A percentile compares a stretch with the other conserved stretches of the same genome.
Evolutionary conservation across 495 filamentous ascomycete genomes (phyloP).

Genomic region (Trichoderma parareesei): DNA sequence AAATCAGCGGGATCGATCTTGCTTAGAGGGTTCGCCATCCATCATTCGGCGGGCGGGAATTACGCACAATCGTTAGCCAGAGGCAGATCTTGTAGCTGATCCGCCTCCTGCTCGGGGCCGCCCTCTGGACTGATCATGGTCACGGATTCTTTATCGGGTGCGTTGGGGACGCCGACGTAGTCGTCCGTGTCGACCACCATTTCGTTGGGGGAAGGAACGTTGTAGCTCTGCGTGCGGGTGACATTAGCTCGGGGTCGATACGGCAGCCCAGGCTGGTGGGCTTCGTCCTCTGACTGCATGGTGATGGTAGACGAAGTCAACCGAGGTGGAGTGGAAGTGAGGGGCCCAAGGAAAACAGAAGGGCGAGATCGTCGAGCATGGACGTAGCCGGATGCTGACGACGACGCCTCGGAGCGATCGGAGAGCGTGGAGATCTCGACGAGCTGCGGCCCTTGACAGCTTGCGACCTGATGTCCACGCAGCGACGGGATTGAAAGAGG

Average conservation of each 20-base stretch:
- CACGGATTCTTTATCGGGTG: constrained; percentile 72
- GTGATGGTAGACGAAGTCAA: not conserved
- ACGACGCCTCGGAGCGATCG: not conserved
- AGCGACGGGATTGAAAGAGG: not conserved
- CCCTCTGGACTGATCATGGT: constrained; percentile 73
- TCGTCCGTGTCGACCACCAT: constrained; percentile 68
- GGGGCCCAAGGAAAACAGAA: not conserved
- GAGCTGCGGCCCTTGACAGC: not conserved
- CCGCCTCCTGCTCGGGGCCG: constrained; percentile 34
- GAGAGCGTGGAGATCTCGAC: not conserved
- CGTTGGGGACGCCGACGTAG: constrained; percentile 49
- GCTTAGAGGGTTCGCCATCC: not conserved
- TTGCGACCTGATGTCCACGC: not conserved
- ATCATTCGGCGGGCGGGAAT: constrained; percentile 1
- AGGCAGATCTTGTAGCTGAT: constrained; percentile 35
- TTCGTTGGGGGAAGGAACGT: constrained; percentile 38
- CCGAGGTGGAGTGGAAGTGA: not conserved
- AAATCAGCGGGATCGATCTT: not conserved
- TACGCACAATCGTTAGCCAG: constrained; percentile 67
- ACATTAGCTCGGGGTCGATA: constrained; percentile 20
- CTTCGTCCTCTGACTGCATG: constrained; percentile 2
- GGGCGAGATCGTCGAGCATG: not conserved
- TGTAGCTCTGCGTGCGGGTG: constrained; percentile 30
- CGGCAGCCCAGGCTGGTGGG: not conserved
- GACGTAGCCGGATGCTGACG: not conserved